phyloP scores from a whole-genome alignment of 371 early-diverging fungal genomes.

The Rhizopus stolonifer region DNA sequence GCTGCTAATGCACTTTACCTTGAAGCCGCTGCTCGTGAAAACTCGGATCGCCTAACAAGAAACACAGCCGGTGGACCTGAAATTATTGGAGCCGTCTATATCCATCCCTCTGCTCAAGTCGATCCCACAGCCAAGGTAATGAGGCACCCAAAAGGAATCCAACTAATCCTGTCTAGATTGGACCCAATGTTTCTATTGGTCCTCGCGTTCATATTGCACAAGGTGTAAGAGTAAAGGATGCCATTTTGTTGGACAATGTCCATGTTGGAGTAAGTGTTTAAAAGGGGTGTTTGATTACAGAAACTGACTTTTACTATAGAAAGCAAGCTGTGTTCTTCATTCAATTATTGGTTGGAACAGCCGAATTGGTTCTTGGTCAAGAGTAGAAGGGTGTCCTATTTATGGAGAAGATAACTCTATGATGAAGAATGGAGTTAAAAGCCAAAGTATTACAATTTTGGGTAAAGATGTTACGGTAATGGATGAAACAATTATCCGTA shows the following conservation, averaged over 20 bases:
- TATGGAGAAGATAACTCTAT: constrained; percentile 56
- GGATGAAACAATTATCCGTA: constrained; percentile 90
- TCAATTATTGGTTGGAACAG: constrained; percentile 96
- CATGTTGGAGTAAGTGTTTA: constrained; percentile 73
- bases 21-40: constrained; percentile 66
- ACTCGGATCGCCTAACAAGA: constrained; percentile 65
- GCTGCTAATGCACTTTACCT: constrained; percentile 90
- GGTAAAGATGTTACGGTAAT: constrained; percentile 87
- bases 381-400: constrained; percentile 88
- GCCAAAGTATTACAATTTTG: constrained; percentile 88
- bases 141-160: no score
- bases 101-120: constrained; percentile 90
- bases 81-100: constrained; percentile 88
- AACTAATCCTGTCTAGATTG: constrained; percentile 60
- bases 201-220: constrained; percentile 89
- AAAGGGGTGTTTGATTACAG: constrained; percentile 20
- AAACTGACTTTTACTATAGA: constrained; percentile 15
- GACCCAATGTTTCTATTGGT: constrained; percentile 96
- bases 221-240: constrained; percentile 93
- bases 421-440: constrained; percentile 89
- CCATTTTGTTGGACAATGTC: constrained; percentile 93
- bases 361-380: constrained; percentile 90
- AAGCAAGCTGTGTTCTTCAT: constrained; percentile 79
- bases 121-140: constrained; percentile 84
- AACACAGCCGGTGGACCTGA: constrained; percentile 61